Conservation (phyloP, 176 grass and related monocot species). For the Avena insularis region DNA sequence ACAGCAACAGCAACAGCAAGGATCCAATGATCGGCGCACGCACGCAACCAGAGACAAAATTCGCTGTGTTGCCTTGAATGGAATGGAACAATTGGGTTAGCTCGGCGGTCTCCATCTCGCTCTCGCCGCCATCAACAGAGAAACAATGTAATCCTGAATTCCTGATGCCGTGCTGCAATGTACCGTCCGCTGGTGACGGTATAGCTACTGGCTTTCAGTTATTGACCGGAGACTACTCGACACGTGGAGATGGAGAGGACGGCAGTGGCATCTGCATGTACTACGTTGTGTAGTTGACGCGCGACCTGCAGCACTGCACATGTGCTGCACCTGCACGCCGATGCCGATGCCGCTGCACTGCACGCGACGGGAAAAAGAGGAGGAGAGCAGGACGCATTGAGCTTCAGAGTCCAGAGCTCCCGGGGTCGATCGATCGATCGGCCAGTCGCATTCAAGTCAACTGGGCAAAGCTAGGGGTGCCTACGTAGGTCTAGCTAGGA, state of each 20-base stretch:
- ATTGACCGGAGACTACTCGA: background rate
- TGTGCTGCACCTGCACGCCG: background rate
- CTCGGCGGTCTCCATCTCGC: background rate
- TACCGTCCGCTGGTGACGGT: background rate
- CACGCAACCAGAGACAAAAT: slow-evolving; percentile 25
- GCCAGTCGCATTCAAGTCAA: too few species aligned
- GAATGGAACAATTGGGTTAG: background rate
- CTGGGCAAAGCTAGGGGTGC: too few species aligned
- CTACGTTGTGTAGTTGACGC: background rate
- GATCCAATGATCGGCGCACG: background rate
- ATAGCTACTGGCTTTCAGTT: background rate
- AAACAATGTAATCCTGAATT: background rate
- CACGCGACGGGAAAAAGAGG: background rate
- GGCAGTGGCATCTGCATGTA: background rate
- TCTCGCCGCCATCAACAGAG: background rate
- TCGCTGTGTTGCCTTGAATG: slow-evolving; percentile 22
- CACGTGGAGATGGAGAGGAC: background rate
- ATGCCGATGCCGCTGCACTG: too few species aligned
- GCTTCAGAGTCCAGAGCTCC: too few species aligned
- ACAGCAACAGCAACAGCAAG: background rate
- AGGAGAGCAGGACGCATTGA: background rate
- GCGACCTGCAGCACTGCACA: background rate
- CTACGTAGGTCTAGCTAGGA: too few species aligned
- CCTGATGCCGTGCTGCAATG: too few species aligned
- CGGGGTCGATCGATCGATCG: too few species aligned